Evolutionary conservation across 2,329 filamentous ascomycete species (phyloP).

Genomic region (Talaromyces sp.): DNA sequence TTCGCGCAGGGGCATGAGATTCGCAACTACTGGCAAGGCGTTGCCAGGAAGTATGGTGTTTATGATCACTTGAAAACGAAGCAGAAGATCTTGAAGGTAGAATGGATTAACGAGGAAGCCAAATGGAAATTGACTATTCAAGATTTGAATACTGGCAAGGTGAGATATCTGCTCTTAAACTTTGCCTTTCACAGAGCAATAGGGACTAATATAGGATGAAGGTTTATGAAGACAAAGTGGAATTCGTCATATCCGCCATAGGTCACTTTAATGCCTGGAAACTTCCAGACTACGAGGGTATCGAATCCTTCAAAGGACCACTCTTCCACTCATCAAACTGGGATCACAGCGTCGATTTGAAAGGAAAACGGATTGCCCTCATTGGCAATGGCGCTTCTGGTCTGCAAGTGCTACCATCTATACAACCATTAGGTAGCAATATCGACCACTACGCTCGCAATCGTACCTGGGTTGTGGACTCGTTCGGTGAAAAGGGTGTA

Average conservation of each 20-base stretch:
- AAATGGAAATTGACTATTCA: slow-evolving; percentile 55
- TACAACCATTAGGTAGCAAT: slow-evolving; percentile 40
- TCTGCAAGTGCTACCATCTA: slow-evolving; percentile 49
- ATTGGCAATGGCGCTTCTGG: slow-evolving; percentile 64
- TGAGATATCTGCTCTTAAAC: slow-evolving; percentile 12
- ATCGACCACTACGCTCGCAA: slow-evolving; percentile 65
- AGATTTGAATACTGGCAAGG: slow-evolving; percentile 31
- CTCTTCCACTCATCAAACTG: slow-evolving; percentile 62
- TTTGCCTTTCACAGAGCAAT: background rate
- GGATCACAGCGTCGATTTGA: slow-evolving; percentile 53
- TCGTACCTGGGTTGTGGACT: slow-evolving; percentile 65
- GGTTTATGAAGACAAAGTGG: slow-evolving; percentile 49
- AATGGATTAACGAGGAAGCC: slow-evolving; percentile 53
- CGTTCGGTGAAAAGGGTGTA: slow-evolving; percentile 55
- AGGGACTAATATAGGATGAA: slow-evolving; percentile 31
- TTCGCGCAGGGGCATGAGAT: slow-evolving; percentile 68
- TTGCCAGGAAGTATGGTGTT: slow-evolving; percentile 63
- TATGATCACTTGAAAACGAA: slow-evolving; percentile 57
- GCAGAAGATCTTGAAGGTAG: slow-evolving; percentile 54
- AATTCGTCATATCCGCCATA: slow-evolving; percentile 62
- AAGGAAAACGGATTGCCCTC: slow-evolving; percentile 50
- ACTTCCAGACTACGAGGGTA: slow-evolving; percentile 59
- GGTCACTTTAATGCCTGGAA: slow-evolving; percentile 66
- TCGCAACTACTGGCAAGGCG: slow-evolving; percentile 60
- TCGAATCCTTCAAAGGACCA: slow-evolving; percentile 53